Base-by-base conservation (phyloP, 169 alveolate genomes). In the Toxoplasma gondii region DNA sequence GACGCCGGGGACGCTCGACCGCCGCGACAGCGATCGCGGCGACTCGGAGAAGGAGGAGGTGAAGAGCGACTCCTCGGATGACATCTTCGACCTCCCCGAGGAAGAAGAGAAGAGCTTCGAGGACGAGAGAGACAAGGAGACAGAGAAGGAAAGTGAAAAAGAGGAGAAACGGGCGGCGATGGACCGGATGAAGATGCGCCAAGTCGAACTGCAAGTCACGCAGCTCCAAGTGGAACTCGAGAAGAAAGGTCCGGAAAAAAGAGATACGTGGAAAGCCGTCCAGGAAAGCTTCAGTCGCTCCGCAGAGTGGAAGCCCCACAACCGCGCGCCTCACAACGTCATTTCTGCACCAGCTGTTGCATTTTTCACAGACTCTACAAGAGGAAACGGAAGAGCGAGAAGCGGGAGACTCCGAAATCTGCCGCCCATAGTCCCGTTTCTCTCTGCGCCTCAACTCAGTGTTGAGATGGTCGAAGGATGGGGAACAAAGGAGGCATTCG, bases 181-280 rank as follows among this genome's bases (percentile, higher is more conserved):
- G 74, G 91, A 92, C 49, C 82, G 94, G 41, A 90, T 80, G 36
- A 88, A 90, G 41, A 92, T 92, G 94, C 94, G 94, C 45, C 87
- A 88, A 38, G 83, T 92, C 24, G 94, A 92, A 86, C 94, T 92
- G 67, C 82, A 92, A 90, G 94, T 92, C 69, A 92, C 94, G 39
- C 91, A 92, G 84, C 91, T 92, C 53, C 94, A 92, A 64, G 91
- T 92, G 24, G 91, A 92, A 58, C 91, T 92, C 34, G 94, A 92
- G 41, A 82, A 92, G 49, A 88, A 81, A 81, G 54, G 94, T 92
- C 31, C 80, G 91, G 22, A n/a, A n/a, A n/a, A n/a, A n/a, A n/a
- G n/a, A n/a, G n/a, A n/a, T n/a, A n/a, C n/a, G n/a, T n/a, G n/a
- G n/a, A n/a, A n/a, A n/a, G n/a, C n/a, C n/a, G n/a, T n/a, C n/a